Conservation (phyloP, 2,329 filamentous ascomycete genomes). For the Penicillium palitans region DNA sequence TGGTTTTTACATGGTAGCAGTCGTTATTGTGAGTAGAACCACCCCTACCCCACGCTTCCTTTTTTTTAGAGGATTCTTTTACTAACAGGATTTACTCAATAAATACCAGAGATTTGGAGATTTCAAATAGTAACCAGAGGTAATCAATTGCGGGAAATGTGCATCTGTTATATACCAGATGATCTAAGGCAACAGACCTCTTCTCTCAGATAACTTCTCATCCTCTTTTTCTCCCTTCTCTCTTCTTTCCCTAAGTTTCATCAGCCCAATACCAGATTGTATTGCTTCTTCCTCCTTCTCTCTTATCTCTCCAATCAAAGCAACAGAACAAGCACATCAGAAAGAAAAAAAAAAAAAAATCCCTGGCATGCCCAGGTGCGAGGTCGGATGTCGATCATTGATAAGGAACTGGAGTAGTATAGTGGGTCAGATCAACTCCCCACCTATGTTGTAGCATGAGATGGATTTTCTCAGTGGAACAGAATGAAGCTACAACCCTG, state of each 20-base stretch:
- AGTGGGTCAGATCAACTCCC: conserved; percentile 13
- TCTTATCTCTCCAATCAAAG: too few species aligned
- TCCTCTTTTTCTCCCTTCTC: too few species aligned
- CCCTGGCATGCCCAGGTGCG: background rate
- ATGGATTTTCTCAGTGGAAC: background rate
- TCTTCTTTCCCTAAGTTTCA: too few species aligned
- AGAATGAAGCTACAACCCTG: background rate
- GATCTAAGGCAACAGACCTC: too few species aligned
- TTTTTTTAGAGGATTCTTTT: background rate
- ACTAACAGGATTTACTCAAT: background rate
- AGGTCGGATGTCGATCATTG: conserved; percentile 5
- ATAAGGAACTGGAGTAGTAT: conserved; percentile 13
- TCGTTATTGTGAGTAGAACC: background rate
- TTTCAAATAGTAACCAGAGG: background rate
- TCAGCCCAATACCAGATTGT: too few species aligned
- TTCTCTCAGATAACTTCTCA: too few species aligned
- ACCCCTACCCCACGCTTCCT: too few species aligned
- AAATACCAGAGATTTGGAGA: background rate
- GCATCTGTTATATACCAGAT: background rate
- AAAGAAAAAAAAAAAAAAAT: too few species aligned
- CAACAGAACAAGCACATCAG: too few species aligned
- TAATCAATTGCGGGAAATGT: background rate
- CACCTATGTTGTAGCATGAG: background rate
- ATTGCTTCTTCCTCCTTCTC: too few species aligned
- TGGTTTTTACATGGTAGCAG: background rate